A percentile compares a stretch with the other conserved stretches of the same genome.
phyloP scores from a whole-genome alignment of 305 asterid species.

The Fraxinus platypoda region DNA sequence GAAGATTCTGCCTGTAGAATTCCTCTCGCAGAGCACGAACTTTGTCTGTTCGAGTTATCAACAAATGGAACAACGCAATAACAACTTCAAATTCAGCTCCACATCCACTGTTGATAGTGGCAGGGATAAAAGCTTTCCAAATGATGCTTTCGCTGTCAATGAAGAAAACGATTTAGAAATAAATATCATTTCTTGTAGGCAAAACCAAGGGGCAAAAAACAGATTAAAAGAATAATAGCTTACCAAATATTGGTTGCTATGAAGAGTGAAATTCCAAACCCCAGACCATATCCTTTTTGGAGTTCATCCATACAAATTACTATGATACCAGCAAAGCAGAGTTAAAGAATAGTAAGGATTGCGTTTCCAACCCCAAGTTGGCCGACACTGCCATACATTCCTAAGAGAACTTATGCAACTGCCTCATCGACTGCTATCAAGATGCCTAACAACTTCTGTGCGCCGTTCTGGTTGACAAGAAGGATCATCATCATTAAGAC shows the following conservation, averaged over 20 bases:
- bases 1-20: conserved; percentile 71
- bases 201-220: not conserved
- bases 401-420: conserved; percentile 85
- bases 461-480: conserved; percentile 59
- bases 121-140: conserved; percentile 70
- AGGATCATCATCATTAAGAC: conserved; percentile 6
- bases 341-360: not conserved
- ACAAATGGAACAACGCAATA: conserved; percentile 64
- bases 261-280: not conserved
- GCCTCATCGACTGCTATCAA: conserved; percentile 86
- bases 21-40: conserved; percentile 72
- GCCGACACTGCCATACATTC: conserved; percentile 85
- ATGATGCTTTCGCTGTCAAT: conserved; percentile 59
- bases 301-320: not conserved
- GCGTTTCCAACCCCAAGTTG: conserved; percentile 95
- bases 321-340: not conserved
- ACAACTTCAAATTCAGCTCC: conserved; percentile 75
- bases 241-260: not conserved
- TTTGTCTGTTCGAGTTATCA: conserved; percentile 63
- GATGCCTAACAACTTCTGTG: conserved; percentile 81
- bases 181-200: not conserved
- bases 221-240: not conserved
- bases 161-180: not conserved
- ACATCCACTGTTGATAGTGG: conserved; percentile 68
- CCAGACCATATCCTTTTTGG: not conserved